Conservation (phyloP, 192 early-diverging fungal species). For the Gamsiella multidivaricata region DNA sequence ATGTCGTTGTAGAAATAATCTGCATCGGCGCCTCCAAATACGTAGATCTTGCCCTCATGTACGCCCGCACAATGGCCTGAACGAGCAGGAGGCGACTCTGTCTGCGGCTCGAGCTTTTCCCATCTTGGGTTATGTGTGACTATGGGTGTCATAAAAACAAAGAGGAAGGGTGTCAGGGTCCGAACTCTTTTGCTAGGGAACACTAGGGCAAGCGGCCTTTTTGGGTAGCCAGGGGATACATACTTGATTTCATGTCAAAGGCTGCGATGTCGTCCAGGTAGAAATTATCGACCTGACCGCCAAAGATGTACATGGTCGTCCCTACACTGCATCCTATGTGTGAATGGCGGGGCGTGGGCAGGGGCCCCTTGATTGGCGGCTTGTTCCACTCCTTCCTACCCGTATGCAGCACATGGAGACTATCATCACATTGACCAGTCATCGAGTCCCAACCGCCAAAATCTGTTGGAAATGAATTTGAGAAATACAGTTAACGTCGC, state of each 20-base stretch:
- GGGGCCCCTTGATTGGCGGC: conserved; percentile 36
- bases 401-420: conserved; percentile 44
- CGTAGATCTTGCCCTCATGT: conserved; percentile 38
- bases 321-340: conserved; percentile 40
- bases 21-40: conserved; percentile 65
- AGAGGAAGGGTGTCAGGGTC: too few species aligned
- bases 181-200: too few species aligned
- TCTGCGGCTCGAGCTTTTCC: conserved; percentile 48
- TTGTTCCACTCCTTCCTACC: conserved; percentile 53
- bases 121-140: conserved; percentile 44
- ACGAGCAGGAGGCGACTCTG: conserved; percentile 51
- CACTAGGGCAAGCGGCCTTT: too few species aligned
- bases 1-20: conserved; percentile 66
- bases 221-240: background rate
- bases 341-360: conserved; percentile 45
- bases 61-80: conserved; percentile 46
- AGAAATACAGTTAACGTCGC: background rate
- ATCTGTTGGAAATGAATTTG: conserved; percentile 8
- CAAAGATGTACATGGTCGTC: conserved; percentile 55
- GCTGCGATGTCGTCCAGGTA: conserved; percentile 60
- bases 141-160: background rate
- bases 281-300: conserved; percentile 40
- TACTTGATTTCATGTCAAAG: conserved; percentile 62
- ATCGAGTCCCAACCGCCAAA: conserved; percentile 50
- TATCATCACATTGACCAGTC: conserved; percentile 48